Base-by-base conservation (phyloP, 148 eudicot genomes). In the Camellia japonica region DNA sequence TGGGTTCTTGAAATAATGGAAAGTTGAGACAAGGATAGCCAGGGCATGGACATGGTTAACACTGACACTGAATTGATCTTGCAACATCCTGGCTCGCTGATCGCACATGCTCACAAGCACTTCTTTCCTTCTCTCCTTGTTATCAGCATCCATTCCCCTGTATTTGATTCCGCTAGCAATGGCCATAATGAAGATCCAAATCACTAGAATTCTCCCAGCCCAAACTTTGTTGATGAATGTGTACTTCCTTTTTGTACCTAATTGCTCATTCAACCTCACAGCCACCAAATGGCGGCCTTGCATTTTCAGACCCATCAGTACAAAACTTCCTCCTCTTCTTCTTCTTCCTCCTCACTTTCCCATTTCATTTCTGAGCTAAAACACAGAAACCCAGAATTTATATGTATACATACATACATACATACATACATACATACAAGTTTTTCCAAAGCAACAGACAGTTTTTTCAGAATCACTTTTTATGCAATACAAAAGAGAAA, bases 1-100 rank as follows among this genome's bases (percentile, higher is more conserved):
- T 42, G 78, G 78, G 66, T 60, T 60, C 67, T 74, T 74, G 78
- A 15, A 43, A 74, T 74, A 74, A 46, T 74, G 67, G 54, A 74
- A 74, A 47, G 94, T 91, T 14, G 94, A 88, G 60, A 91, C 87
- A 38, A 91, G 90, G 13, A 90, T 82, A 1, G 90, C 94, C 7
- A 91, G 88, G 65, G 94, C 94, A 65, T 91, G 94, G 16, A 89
- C 91, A 87, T 91, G 94, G 73, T 91, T 91, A 47, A 91, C 94
- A 54, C 92, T 89, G 42, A 90, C 94, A 81, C 80, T 83, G 69
- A 91, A 91, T 65, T 89, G 94, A 85, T 91, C 94, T 75, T 91
- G 92, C 76, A 91, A 72, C 91, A 91, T 90, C 66, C 92, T 87
- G 7, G 91, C 91, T 73, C 94, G 84, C 78, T 91, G 90, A 56